A percentile compares a stretch with the other conserved stretches of the same genome.
These are phyloP conservation scores for Lophiostoma macrostomum DNA, from an alignment of 495 filamentous ascomycete genomes.

Conservation along the genomic window DNA sequence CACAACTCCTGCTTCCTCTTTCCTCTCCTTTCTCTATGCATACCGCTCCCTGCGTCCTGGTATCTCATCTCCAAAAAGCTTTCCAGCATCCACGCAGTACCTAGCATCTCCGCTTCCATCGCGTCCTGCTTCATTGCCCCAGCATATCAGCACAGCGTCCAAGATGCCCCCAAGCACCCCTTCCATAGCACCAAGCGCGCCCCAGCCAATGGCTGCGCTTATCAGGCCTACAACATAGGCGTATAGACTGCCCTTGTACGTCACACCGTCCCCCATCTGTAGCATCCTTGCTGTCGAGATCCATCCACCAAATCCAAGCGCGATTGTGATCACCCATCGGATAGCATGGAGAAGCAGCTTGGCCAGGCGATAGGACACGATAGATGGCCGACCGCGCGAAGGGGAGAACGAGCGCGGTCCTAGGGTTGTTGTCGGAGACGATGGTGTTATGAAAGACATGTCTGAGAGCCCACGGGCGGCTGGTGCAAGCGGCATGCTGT, in stretches of 20 bases:
- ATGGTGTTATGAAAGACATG: slow-evolving; percentile 67
- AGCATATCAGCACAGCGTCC: slow-evolving; percentile 89
- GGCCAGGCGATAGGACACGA: slow-evolving; percentile 78
- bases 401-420: slow-evolving; percentile 56
- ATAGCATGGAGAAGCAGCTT: slow-evolving; percentile 90
- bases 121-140: slow-evolving; percentile 79
- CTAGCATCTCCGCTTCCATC: slow-evolving; percentile 62
- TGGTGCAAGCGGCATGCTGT: slow-evolving; percentile 72
- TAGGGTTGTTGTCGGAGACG: slow-evolving; percentile 58
- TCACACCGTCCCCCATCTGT: slow-evolving; percentile 43
- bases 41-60: neutral
- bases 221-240: slow-evolving; percentile 92
- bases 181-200: slow-evolving; percentile 90
- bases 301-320: slow-evolving; percentile 94
- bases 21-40: neutral
- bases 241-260: slow-evolving; percentile 79
- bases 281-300: slow-evolving; percentile 82
- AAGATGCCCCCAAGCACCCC: slow-evolving; percentile 88
- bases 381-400: slow-evolving; percentile 38
- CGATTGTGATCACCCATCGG: slow-evolving; percentile 81
- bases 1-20: neutral
- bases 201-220: slow-evolving; percentile 92
- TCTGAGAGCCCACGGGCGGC: slow-evolving; percentile 74
- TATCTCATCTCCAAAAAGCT: slow-evolving; percentile 64
- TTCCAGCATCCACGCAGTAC: slow-evolving; percentile 84